Base-by-base conservation (phyloP, 2,329 filamentous ascomycete genomes). In the Madurella fahalii region DNA sequence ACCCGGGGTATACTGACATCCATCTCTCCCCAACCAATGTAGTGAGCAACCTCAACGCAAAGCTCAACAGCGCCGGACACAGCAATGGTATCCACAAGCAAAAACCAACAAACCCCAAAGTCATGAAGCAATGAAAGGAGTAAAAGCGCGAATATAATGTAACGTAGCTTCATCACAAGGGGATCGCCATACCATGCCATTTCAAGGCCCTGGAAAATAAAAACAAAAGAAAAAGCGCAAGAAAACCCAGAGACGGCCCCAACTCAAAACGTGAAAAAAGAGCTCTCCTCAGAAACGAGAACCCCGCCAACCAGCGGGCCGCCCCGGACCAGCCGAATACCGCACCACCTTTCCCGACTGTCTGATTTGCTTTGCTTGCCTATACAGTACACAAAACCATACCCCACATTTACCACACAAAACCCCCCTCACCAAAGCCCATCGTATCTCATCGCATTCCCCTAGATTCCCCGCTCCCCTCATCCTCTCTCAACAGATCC, bases 321-420 rank as follows among this genome's bases (percentile, higher is more conserved):
- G 34, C 37, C 43, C 48, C 53, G 53, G 44, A 55, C 53, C 53
- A 55, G 53, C 48, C 53, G 53, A 55, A 44, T 9, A 39, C 25
- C 13, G 16, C 34, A 37, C 34, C 34, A 37, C 11, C 34, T 9
- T 37, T 2, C 34, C 34, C 13, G 34, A 11, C 34, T 37, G 34
- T 15, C 34, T 37, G 34, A 11, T 15, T 37, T 11, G 13, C 34
- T 37, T 37, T 37, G 34, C 34, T 37, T 37, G 34, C 34, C 9
- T 37, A 37, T 9, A 37, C 9, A 37, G 13, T 37, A 37, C 34
- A 37, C 34, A 7, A 25, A 25, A 25, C 25, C 25, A 37, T 37
- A 11, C 34, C 13, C 11, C 9, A 37, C 34, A 4, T 7, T 25
- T 7, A 3, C 7, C 7, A 37, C 9, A 37, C 4, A 9, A 37